Base-by-base conservation (phyloP, 306 rosid species). In the Hylodesmum podocarpum region DNA sequence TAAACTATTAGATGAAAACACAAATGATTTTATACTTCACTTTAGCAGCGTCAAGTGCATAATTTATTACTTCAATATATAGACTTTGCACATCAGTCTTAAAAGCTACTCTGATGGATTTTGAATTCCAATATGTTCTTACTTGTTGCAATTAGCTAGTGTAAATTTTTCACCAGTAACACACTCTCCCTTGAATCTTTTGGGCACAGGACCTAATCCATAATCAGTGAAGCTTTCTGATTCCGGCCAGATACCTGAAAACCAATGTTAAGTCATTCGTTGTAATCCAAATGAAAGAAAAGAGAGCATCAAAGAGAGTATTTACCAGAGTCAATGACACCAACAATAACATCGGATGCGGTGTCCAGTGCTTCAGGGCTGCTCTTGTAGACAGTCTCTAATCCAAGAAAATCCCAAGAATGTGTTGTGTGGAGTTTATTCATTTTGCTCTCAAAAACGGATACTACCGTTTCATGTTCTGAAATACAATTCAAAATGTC, bases 241-340 rank as follows among this genome's bases (percentile, higher is more conserved):
- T 82, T 89, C 94, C 0, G 94, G 96, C 96, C 96, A 91, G 66
- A 91, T 63, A 31, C 96, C 89, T 87, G 79, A 44, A 79, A 58
- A 71, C 14, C 53, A 75, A 61, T 12, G 72, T 72, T 39, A 50
- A 34, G 64, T 44, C 40, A 34, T 51, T 40, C 24, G 11, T 11
- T 24, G 43, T 28, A 8, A 64, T 64, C 19, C 54, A 61, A 57
- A 63, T 41, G 61, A 15, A 62, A 65, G 24, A 15, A 15, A 22
- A 50, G 43, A 57, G 44, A 54, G 29, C n/a, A 10, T 27, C 27
- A 36, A 11, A 24, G 65, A 27, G 71, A 85, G 53, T 34, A 34
- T 24, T 66, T 86, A 91, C 96, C 94, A 5, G 83, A 67, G 82
- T 91, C 96, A 54, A 91, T 69, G 37, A 87, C 96, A 43, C 96